Evolutionary conservation across 768 basidiomycete species (phyloP), one percentile per base, ranked within the genome.

Genomic region (Strobilomyces echinocephalus): DNA sequence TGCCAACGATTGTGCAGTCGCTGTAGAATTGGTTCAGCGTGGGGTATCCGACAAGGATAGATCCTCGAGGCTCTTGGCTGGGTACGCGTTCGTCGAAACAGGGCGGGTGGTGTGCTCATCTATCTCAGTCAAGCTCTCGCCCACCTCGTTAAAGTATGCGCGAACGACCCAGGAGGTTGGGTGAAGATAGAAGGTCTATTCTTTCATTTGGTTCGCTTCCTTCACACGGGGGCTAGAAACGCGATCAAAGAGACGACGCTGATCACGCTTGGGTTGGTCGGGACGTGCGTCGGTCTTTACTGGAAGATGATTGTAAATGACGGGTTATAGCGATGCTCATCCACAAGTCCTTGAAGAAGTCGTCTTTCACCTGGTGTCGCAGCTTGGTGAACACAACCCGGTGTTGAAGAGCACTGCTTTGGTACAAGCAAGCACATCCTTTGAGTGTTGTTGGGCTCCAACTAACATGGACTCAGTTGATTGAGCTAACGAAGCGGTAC

Each of bases 331-430:
- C 49, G 71, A 75, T 10, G 67, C 76, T 18, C 76, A 81, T 49
- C 54, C 65, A 5, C 79, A 82, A 43, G 65, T 85, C 28, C 69
- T 91, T 20, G 78, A 82, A 18, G 80, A 80, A 52, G 78, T 79
- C 11, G 63, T 91, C 3, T 80, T 75, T 50, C 77, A 83, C 46
- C 68, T 93, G 4, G 76, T 91, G 18, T 76, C 79, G 3, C 85
- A 86, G 49, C 71, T 93, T 8, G 87, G 83, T 1, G 76, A 83
- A 54, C 66, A 73, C 33, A 93, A 89, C 57, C 81, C 83, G 3
- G 77, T 88, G 6, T 59, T 94, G 30, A 87, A 80, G 67, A 86
- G 85, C 21, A 74, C 76, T 15, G 87, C 88, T 1, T 80, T 79
- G 57, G 77, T 79, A 63, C 86, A 91, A 72, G 90, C 84, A 59